phyloP scores from a whole-genome alignment of 2,329 filamentous ascomycete genomes.

The Cladorrhinum sp. region DNA sequence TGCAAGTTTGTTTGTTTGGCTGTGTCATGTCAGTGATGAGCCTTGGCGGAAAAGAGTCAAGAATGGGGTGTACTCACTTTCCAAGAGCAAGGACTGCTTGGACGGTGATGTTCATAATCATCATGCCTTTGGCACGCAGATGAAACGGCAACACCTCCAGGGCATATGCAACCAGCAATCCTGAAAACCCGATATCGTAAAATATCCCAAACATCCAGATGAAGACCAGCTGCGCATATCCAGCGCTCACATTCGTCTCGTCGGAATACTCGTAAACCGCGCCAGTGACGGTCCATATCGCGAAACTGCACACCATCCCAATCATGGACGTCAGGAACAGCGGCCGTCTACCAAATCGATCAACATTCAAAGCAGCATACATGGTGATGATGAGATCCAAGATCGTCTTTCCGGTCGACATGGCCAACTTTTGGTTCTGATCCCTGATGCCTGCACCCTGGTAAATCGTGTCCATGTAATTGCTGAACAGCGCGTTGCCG shows the following conservation, averaged over 20 bases:
- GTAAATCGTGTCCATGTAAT: conserved; percentile 64
- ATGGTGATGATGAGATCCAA: conserved; percentile 58
- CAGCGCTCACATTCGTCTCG: conserved; percentile 44
- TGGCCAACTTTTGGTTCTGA: conserved; percentile 54
- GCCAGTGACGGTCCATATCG: conserved; percentile 51
- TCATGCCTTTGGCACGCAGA: conserved; percentile 57
- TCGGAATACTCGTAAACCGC: conserved; percentile 47
- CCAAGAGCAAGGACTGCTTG: conserved; percentile 60
- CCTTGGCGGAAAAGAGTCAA: background rate
- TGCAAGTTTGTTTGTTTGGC: conserved; percentile 62
- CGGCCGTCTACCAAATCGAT: conserved; percentile 50
- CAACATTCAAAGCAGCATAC: conserved; percentile 48
- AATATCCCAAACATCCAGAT: conserved; percentile 59
- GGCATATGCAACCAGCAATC: conserved; percentile 55
- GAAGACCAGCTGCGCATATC: conserved; percentile 54
- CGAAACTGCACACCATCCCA: conserved; percentile 45
- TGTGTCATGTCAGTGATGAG: conserved; percentile 25
- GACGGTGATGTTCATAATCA: conserved; percentile 63
- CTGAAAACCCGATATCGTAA: conserved; percentile 59
- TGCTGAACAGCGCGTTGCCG: conserved; percentile 64
- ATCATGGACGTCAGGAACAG: conserved; percentile 52
- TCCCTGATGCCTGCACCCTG: conserved; percentile 57
- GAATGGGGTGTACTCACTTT: conserved; percentile 43
- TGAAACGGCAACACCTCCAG: conserved; percentile 59
- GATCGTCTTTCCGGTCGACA: conserved; percentile 56